Evolutionary conservation across 129 eudicot genomes (phyloP).

Genomic region (Cynara cardunculus): DNA sequence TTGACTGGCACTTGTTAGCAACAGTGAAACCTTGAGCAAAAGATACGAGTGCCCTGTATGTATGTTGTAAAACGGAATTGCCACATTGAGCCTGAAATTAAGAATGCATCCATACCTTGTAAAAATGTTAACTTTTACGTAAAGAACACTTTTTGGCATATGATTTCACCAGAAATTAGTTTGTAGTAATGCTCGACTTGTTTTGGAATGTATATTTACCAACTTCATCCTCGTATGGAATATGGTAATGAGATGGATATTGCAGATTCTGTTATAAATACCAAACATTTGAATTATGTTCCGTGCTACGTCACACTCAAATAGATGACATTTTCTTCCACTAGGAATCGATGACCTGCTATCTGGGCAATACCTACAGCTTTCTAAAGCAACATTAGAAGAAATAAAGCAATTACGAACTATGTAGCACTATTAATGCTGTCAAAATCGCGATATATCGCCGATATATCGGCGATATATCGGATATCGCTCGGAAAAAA

Average conservation of each 20-base stretch:
- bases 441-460: no score
- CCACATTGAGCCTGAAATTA: background rate
- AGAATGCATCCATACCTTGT: background rate
- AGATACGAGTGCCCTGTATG: background rate
- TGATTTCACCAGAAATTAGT: no score
- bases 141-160: background rate
- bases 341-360: background rate
- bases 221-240: background rate
- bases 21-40: background rate
- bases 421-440: background rate
- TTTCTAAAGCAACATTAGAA: background rate
- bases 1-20: background rate
- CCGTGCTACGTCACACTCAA: no score
- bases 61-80: background rate
- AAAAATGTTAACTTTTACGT: background rate
- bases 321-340: no score
- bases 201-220: background rate
- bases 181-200: background rate
- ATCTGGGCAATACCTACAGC: background rate
- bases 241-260: no score
- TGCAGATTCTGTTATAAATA: no score
- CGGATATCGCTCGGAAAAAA: no score
- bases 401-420: background rate
- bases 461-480: no score
- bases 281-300: no score